Percentiles rank a stretch among this genome's conserved stretches.
These are phyloP conservation scores for Pilaira anomala DNA, from an alignment of 192 early-diverging fungal species.

Conservation along the genomic window DNA sequence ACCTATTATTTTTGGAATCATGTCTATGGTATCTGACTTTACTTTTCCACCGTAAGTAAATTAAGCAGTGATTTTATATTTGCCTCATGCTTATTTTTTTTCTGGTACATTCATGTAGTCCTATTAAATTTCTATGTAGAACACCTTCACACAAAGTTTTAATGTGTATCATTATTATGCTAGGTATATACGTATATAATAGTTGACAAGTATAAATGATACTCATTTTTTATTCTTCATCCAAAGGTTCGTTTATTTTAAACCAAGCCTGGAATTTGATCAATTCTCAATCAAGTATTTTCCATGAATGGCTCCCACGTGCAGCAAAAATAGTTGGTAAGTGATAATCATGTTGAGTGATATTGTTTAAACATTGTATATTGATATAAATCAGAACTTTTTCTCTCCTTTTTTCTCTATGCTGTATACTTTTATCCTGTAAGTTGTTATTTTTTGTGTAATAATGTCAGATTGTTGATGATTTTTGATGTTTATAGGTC, in stretches of 20 bases:
- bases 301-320: slow-evolving; percentile 29
- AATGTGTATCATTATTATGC: slow-evolving; percentile 32
- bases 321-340: slow-evolving; percentile 35
- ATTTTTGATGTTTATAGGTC: slow-evolving; percentile 16
- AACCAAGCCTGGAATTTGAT: slow-evolving; percentile 38
- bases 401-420: slow-evolving; percentile 36
- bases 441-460: neutral
- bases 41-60: slow-evolving; percentile 31
- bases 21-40: slow-evolving; percentile 19
- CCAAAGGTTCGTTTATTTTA: slow-evolving; percentile 34
- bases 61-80: no score
- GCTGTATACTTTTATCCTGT: slow-evolving; percentile 40
- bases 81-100: no score
- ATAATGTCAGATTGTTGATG: neutral
- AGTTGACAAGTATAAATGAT: neutral
- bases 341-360: neutral
- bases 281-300: slow-evolving; percentile 27
- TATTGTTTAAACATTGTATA: neutral
- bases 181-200: slow-evolving; percentile 20
- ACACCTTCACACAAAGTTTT: slow-evolving; percentile 32
- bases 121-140: slow-evolving; percentile 32
- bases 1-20: slow-evolving; percentile 22
- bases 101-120: slow-evolving; percentile 15
- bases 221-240: neutral
- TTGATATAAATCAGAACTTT: slow-evolving; percentile 23